These are phyloP conservation scores for Moelleriella libera DNA, from an alignment of 2,329 filamentous ascomycete genomes.

Conservation along the genomic window DNA sequence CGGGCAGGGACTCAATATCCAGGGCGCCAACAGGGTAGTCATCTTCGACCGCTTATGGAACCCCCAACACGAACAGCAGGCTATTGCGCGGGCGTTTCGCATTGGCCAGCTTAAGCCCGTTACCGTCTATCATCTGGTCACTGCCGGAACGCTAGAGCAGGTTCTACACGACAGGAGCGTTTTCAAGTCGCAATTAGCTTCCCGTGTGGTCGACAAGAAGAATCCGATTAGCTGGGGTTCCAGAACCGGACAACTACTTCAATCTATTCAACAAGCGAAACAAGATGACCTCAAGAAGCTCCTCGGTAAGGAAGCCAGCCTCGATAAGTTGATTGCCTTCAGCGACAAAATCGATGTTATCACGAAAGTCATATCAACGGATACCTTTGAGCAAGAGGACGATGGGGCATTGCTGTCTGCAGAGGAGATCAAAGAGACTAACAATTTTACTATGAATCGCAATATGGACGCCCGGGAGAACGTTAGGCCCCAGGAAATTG, in stretches of 20 bases:
- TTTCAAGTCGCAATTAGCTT: slow-evolving; percentile 72
- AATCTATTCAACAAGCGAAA: slow-evolving; percentile 35
- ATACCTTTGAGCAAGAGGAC: slow-evolving; percentile 61
- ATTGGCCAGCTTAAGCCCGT: slow-evolving; percentile 71
- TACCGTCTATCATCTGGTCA: slow-evolving; percentile 70
- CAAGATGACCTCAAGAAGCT: slow-evolving; percentile 38
- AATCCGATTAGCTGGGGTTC: slow-evolving; percentile 55
- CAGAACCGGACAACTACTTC: slow-evolving; percentile 42
- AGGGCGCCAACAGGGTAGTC: slow-evolving; percentile 71
- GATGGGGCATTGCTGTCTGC: slow-evolving; percentile 37
- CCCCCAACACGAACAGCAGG: slow-evolving; percentile 71
- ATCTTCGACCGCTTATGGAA: slow-evolving; percentile 78
- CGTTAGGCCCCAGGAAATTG: slow-evolving; percentile 7
- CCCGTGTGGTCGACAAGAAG: slow-evolving; percentile 71
- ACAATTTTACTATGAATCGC: slow-evolving; percentile 12
- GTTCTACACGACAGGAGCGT: slow-evolving; percentile 58
- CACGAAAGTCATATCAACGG: slow-evolving; percentile 47
- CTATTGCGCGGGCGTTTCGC: slow-evolving; percentile 73
- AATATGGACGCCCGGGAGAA: slow-evolving; percentile 18
- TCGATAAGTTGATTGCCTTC: slow-evolving; percentile 33
- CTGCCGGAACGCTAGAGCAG: slow-evolving; percentile 69
- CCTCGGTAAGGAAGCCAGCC: slow-evolving; percentile 47
- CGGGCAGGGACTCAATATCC: slow-evolving; percentile 71
- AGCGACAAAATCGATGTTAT: slow-evolving; percentile 25
- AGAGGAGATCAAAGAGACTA: slow-evolving; percentile 45